Percentiles rank a stretch among this genome's conserved stretches.
Evolutionary conservation across 2,329 filamentous ascomycete species (phyloP).

Genomic region (Berkeleyomyces rouxiae): DNA sequence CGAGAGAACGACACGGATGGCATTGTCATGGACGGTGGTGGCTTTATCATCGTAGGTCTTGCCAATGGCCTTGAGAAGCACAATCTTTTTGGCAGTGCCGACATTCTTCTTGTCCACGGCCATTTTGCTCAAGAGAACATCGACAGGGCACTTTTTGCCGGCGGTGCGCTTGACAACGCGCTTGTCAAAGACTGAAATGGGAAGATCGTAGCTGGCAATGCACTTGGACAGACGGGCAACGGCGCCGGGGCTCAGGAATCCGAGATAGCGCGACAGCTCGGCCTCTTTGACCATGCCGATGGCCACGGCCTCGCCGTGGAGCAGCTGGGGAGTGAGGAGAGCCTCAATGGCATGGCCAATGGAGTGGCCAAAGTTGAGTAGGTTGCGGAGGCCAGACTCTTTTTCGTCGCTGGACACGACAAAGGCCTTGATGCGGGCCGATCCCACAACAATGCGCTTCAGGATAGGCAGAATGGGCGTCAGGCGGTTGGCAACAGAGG

Average conservation of each 20-base stretch:
- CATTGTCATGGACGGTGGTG: constrained; percentile 71
- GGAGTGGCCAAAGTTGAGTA: constrained; percentile 94
- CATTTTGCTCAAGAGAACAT: constrained; percentile 81
- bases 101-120: constrained; percentile 98
- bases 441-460: constrained; percentile 71
- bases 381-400: constrained; percentile 81
- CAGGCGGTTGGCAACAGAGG: constrained; percentile 35
- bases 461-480: constrained; percentile 52
- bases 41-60: constrained; percentile 75
- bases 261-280: constrained; percentile 77
- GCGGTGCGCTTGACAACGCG: constrained; percentile 67
- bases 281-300: constrained; percentile 99
- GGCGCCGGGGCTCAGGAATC: constrained; percentile 67
- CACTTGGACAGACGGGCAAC: constrained; percentile 85
- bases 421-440: constrained; percentile 81
- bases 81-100: constrained; percentile 87
- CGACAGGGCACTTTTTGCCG: constrained; percentile 73
- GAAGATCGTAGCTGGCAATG: constrained; percentile 82
- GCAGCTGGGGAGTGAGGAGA: constrained; percentile 81
- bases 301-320: constrained; percentile 89
- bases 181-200: constrained; percentile 71
- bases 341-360: constrained; percentile 96
- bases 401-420: constrained; percentile 91
- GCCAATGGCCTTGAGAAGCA: constrained; percentile 79
- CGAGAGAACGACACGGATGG: constrained; percentile 70